Evolutionary conservation across 164 flowering plant species (phyloP), one percentile per base, ranked within the genome.

Genomic region (Dillenia turbinata): DNA sequence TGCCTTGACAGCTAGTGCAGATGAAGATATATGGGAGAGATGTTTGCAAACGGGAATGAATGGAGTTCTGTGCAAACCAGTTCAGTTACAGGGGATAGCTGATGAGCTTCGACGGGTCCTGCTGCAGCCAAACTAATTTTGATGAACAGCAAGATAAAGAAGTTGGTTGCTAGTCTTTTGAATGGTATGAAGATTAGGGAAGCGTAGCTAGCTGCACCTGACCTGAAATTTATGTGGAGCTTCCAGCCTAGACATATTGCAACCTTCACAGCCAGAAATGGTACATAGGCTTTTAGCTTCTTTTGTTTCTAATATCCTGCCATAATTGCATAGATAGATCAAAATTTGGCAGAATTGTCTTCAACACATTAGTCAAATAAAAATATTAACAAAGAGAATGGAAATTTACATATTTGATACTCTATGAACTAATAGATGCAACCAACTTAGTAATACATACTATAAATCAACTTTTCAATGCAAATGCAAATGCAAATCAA

Each of bases 11-110:
- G 78, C 92, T 5, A 81, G 81, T 63, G 82, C 81, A 5, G 96
- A 87, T 22, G 91, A 79, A 44, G 85, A 83, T 53, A 63, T 81
- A 49, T 71, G 85, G 83, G 88, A 83, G 12, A 77, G 61, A 63
- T 90, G 97, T 71, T 46, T 69, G 71, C 85, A 83, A 64, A 59
- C 65, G 15, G 98, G 98, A 44, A 89, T 93, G 72, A 89, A 89
- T 65, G 96, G 98, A 3, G 66, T 87, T 5, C 68, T 93, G 40
- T 73, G 79, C 49, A 90, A 89, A 68, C 97, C 98, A 10, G 85
- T 83, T 54, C 56, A 81, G 33, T 61, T 82, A 46, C 79, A 81
- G 59, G 91, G 85, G 15, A 75, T 93, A 61, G 81, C 83, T 22
- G 79, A 71, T 10, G 98, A 91, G 77, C 85, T 93, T 44, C 73